Percentiles rank a stretch among this genome's conserved stretches.
These are phyloP conservation scores for Amanita molliuscula DNA, from an alignment of 768 basidiomycete species.

Conservation along the genomic window DNA sequence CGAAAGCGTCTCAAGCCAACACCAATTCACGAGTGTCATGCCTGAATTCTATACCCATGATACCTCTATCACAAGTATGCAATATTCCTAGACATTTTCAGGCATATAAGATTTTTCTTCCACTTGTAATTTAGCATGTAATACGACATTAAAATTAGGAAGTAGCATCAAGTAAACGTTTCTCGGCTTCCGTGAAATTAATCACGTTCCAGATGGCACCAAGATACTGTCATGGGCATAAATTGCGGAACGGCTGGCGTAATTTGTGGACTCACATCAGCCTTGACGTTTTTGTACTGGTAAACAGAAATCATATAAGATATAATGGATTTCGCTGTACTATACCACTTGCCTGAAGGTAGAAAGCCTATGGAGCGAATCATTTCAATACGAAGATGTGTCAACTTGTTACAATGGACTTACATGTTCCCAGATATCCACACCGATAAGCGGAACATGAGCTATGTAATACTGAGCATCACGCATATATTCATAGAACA, in stretches of 20 bases:
- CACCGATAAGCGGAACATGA: constrained; percentile 85
- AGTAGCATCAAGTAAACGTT: constrained; percentile 22
- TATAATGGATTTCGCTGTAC: constrained; percentile 3
- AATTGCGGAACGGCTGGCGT: not conserved
- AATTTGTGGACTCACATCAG: constrained; percentile 53
- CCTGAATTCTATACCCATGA: not conserved
- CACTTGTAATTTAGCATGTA: not conserved
- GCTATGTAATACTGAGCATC: constrained; percentile 28
- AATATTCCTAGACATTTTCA: not conserved
- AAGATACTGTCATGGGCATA: constrained; percentile 21
- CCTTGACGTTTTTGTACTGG: constrained; percentile 89
- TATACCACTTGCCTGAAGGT: constrained; percentile 35
- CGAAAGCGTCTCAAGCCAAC: not conserved
- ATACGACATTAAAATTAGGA: constrained; percentile 5
- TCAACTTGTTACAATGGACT: constrained; percentile 20
- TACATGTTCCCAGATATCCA: constrained; percentile 96
- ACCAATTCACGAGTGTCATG: not conserved
- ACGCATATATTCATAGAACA: not conserved
- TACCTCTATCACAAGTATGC: not conserved
- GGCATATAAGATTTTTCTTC: too few species aligned
- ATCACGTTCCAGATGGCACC: constrained; percentile 85
- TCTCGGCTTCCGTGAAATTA: constrained; percentile 83
- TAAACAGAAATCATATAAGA: constrained; percentile 8
- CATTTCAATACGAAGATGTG: constrained; percentile 5
- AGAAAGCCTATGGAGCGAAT: constrained; percentile 46